Conservation (phyloP, 768 basidiomycete species). For the Leccinum variicolor region DNA sequence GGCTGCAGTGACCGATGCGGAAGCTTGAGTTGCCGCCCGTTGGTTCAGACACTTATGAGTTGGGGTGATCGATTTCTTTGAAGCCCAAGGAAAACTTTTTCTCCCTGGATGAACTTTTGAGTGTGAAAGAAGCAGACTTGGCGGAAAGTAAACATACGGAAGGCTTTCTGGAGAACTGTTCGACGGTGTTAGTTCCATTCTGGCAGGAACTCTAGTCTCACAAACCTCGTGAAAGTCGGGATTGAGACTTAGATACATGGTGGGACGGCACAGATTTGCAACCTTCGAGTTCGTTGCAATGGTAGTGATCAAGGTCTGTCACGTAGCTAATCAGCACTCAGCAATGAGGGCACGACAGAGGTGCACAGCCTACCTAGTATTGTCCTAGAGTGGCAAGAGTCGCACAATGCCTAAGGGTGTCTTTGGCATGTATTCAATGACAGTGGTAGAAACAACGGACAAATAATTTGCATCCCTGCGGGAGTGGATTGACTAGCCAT, state of each 20-base stretch:
- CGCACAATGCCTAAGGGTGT: slow-evolving; percentile 23
- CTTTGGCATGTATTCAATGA: not conserved
- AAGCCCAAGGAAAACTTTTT: not conserved
- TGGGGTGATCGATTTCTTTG: not conserved
- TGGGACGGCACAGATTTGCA: not conserved
- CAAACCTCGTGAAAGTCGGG: slow-evolving; percentile 13
- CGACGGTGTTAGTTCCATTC: not conserved
- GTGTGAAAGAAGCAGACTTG: not conserved
- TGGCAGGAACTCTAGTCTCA: not conserved
- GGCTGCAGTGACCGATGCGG: slow-evolving; percentile 8
- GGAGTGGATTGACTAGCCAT: slow-evolving; percentile 24
- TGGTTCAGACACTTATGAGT: slow-evolving; percentile 5
- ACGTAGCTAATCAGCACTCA: not conserved
- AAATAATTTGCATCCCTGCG: slow-evolving; percentile 26
- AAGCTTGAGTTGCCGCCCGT: slow-evolving; percentile 9
- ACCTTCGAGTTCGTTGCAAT: slow-evolving; percentile 20
- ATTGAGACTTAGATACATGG: not conserved
- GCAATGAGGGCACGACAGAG: not conserved
- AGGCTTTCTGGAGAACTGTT: slow-evolving; percentile 1
- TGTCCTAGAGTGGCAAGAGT: slow-evolving; percentile 29
- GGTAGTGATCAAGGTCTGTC: slow-evolving; percentile 26
- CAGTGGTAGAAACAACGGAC: slow-evolving; percentile 12
- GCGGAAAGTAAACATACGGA: slow-evolving; percentile 6
- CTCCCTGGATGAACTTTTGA: slow-evolving; percentile 2
- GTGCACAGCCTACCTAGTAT: slow-evolving; percentile 20